Conservation (phyloP, 1,284 basidiomycete genomes). For the Phylloporus sp. region DNA sequence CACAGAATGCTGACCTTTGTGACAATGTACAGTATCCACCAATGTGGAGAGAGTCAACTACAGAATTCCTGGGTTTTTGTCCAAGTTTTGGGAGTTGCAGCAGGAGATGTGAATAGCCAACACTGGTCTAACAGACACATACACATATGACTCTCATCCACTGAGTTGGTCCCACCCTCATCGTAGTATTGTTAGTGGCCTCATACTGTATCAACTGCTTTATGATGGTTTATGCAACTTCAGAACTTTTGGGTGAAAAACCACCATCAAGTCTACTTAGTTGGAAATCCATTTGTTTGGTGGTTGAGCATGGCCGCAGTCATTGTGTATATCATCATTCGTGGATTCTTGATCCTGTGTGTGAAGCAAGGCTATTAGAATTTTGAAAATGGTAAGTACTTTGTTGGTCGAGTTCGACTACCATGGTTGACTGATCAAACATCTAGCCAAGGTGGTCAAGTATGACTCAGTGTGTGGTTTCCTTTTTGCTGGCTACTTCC, state of each 20-base stretch:
- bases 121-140: conserved; percentile 91
- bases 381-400: conserved; percentile 82
- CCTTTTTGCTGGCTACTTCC: conserved; percentile 90
- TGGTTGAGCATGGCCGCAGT: conserved; percentile 82
- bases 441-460: conserved; percentile 81
- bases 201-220: not conserved
- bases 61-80: conserved; percentile 81
- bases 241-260: conserved; percentile 99
- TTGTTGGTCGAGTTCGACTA: fast-evolving
- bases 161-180: conserved; percentile 86
- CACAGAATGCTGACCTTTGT: not conserved
- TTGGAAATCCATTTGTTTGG: conserved; percentile 96
- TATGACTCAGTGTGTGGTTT: conserved; percentile 93
- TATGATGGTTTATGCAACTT: conserved; percentile 1
- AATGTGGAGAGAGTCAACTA: conserved; percentile 89
- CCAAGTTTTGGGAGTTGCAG: conserved; percentile 93
- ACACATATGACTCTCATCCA: conserved; percentile 94
- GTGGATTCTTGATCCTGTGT: conserved; percentile 84
- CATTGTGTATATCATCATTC: conserved; percentile 65
- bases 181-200: conserved; percentile 86
- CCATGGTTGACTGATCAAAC: not conserved
- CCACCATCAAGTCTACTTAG: conserved; percentile 91
- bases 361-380: conserved; percentile 91
- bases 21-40: conserved; percentile 55
- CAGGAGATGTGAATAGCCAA: conserved; percentile 98